These are phyloP conservation scores for Cadophora sp. DNA, from an alignment of 2,329 filamentous ascomycete genomes.

Conservation along the genomic window DNA sequence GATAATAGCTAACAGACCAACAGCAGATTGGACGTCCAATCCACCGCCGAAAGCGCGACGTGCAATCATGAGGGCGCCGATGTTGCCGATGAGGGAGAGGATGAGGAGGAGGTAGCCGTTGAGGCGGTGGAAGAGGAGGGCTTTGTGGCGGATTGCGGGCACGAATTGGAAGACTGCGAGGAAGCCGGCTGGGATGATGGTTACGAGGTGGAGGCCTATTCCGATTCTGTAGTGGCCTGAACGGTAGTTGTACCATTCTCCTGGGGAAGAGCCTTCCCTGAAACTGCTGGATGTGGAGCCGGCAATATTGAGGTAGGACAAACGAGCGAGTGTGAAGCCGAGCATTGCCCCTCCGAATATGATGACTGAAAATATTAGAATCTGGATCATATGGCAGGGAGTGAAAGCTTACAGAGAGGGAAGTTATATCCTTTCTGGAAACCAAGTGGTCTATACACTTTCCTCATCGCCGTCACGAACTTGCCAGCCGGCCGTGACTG, in stretches of 20 bases:
- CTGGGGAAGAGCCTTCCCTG: conserved; percentile 40
- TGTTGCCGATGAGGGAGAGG: conserved; percentile 53
- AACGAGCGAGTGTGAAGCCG: conserved; percentile 32
- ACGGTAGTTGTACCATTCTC: conserved; percentile 52
- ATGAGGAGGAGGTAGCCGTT: conserved; percentile 62
- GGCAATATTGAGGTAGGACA: conserved; percentile 31
- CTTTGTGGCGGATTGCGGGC: conserved; percentile 53
- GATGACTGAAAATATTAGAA: conserved; percentile 21
- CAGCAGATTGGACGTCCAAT: conserved; percentile 54
- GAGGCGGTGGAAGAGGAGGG: conserved; percentile 62
- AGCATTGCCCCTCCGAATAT: conserved; percentile 37
- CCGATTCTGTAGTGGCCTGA: conserved; percentile 45
- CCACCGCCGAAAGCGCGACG: conserved; percentile 60
- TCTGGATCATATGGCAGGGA: background rate
- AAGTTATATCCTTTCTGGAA: conserved; percentile 61
- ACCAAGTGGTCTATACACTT: conserved; percentile 68
- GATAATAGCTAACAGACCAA: conserved; percentile 52
- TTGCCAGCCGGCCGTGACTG: background rate
- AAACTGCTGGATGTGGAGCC: conserved; percentile 40
- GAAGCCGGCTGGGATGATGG: conserved; percentile 53
- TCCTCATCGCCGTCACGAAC: conserved; percentile 21
- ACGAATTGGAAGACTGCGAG: conserved; percentile 57
- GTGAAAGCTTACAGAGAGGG: conserved; percentile 51
- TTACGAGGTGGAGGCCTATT: conserved; percentile 54
- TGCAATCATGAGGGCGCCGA: conserved; percentile 60